A percentile compares a stretch with the other conserved stretches of the same genome.
These are phyloP conservation scores for Clausena lansium DNA, from an alignment of 345 rosid species.

Conservation along the genomic window DNA sequence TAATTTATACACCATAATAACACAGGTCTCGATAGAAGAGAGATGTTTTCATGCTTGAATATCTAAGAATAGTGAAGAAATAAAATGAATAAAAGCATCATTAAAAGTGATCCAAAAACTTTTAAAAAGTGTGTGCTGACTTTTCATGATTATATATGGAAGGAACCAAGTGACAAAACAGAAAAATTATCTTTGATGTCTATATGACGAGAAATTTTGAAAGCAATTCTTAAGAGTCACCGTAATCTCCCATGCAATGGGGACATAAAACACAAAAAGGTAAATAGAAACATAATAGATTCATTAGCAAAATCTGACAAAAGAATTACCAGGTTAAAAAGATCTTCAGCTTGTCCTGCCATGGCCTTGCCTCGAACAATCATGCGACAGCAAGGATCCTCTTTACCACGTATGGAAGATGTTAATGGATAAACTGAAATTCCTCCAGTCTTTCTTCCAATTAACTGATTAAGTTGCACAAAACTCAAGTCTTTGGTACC, in stretches of 20 bases:
- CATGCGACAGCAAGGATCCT: constrained; percentile 77
- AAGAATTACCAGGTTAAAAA: constrained; percentile 72
- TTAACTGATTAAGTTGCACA: constrained; percentile 95
- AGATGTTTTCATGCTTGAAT: neutral
- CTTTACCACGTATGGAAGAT: constrained; percentile 73
- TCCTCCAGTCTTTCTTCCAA: constrained; percentile 99
- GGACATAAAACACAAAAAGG: neutral
- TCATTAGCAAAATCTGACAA: neutral
- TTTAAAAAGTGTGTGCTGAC: neutral
- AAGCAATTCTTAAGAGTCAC: constrained; percentile 9
- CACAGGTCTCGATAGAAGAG: neutral
- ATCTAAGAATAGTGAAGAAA: neutral
- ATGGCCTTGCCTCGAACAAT: constrained; percentile 95
- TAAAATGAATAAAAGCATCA: neutral
- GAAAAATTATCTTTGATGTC: neutral
- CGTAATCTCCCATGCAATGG: neutral
- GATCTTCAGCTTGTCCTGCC: constrained; percentile 89
- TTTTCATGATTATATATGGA: neutral
- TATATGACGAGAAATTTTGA: neutral
- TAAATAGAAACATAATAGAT: neutral
- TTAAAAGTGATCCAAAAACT: neutral
- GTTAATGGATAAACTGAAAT: constrained; percentile 92
- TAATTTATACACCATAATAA: neutral
- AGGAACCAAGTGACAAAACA: neutral
- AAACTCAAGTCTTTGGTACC: constrained; percentile 88